phyloP scores from a whole-genome alignment of 306 rosid species.

The Quercus engelmannii region DNA sequence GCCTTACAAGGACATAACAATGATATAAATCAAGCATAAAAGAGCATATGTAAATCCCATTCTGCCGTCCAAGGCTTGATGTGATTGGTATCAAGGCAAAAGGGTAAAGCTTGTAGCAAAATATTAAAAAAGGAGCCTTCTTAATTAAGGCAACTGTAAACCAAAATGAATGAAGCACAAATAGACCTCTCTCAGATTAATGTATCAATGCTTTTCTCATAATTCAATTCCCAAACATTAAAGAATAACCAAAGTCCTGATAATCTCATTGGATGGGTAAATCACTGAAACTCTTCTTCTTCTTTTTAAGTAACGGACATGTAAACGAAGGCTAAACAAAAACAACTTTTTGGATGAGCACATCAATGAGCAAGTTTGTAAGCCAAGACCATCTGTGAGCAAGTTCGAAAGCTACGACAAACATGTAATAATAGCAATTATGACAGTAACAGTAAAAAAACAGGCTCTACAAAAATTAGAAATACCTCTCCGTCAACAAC shows the following conservation, averaged over 20 bases:
- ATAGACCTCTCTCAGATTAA: constrained; percentile 3
- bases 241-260: background rate
- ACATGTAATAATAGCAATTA: constrained; percentile 6
- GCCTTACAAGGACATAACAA: background rate
- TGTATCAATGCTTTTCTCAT: background rate
- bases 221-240: background rate
- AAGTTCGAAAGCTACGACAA: constrained; percentile 24
- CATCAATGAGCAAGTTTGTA: constrained; percentile 8
- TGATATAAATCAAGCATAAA: background rate
- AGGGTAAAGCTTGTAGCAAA: background rate
- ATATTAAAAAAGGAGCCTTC: background rate
- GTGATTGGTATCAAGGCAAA: background rate
- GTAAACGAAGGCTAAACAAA: background rate
- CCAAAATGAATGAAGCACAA: background rate
- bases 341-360: background rate
- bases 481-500: constrained; percentile 90
- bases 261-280: background rate
- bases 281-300: background rate
- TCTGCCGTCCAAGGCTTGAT: background rate
- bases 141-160: background rate
- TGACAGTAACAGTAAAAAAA: background rate
- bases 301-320: background rate
- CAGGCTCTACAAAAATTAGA: constrained; percentile 6
- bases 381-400: constrained; percentile 15
- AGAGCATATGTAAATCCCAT: background rate